Evolutionary conservation across 2,329 filamentous ascomycete genomes (phyloP), one percentile per base, ranked within the genome.

Genomic region (Beauveria medogensis): DNA sequence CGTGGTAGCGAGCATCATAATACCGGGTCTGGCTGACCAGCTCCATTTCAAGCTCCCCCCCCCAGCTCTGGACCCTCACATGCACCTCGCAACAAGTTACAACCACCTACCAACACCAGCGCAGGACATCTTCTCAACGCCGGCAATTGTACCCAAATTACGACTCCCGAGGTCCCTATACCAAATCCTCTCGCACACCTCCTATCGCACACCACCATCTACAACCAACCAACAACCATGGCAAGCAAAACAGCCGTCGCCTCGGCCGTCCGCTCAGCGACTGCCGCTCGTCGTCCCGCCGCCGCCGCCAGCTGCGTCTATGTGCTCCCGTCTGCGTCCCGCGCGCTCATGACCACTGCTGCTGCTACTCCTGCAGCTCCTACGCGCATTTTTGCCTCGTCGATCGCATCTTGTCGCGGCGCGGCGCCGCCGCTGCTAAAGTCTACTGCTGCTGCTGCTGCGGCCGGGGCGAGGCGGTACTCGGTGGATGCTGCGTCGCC

Each of bases 391-490:
- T 9, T 18, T 5, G 34, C 9, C 26, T 37, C 22, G 18, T 30
- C n/a, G 43, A 34, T 20, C 37, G 52, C 34, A 37, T 37, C 34
- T 37, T 37, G 34, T 37, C 34, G 34, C 50, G 16, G 28, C 28
- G 16, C 24, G 53, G 22, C 37, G 48, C n/a, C 37, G 16, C 16
- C 9, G 52, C 37, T 28, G 26, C 16, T 37, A 14, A 37, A 37
- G 34, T 37, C 16, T 16, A 22, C 34, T 41, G 10, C 34, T 14
- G 34, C 34, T 41, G 10, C 30, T 34, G 37, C 22, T 28, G 55
- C 10, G 26, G 20, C 40, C 28, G n/a, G 20, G 41, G 50, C 50
- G 24, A 62, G 70, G 10, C 65, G 67, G 41, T 75, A 72, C 64
- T 74, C 72, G 28, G 63, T 54, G 26, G 55, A 71, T 24, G 63